Evolutionary conservation across 1,139 yeast species (phyloP), one percentile per base, ranked within the genome.

Genomic region (Candida neerlandica): DNA sequence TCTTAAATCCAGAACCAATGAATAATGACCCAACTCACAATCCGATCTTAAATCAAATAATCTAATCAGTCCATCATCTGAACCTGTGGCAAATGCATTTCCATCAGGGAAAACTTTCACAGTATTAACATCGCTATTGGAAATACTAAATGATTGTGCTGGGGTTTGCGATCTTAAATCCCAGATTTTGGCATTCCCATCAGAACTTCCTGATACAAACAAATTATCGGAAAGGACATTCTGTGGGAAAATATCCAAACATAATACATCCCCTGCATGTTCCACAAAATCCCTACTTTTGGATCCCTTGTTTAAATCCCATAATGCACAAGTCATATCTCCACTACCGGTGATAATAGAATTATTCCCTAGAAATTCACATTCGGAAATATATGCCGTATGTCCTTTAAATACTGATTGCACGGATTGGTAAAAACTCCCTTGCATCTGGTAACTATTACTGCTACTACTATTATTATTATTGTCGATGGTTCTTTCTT

Each of bases 181-280:
- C 95, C 96, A 89, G 4, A 87, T 62, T 59, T 85, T 82, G 14
- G 83, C 84, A 52, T 79, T 77, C 0, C 92, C 88, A 64, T 89
- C 96, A 21, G 90, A 82, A 1, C 91, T 81, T n/a, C 92, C 89
- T 38, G 90, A 80, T 1, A 84, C 77, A 64, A 89, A 88, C 12
- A 75, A 56, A 44, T 61, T 60, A 45, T 62, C 60, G 21, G 47
- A 56, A 44, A 63, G 47, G 11, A 70, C 48, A 11, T 54, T 47
- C 26, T 43, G 49, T 53, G 63, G 57, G 62, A 57, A 70, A 46
- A 69, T 67, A 26, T 74, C 71, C 50, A 90, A 59, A 34, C 85
- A 74, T 49, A 89, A 71, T 16, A 92, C 89, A 64, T 89, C 97
- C 5, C 96, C 96, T 26, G 86, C 66, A 67, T 91, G 96, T 52